Percentiles rank a stretch among this genome's conserved stretches.
Conservation (phyloP, 371 early-diverging fungal species). For the Haplosporangium sp. region DNA sequence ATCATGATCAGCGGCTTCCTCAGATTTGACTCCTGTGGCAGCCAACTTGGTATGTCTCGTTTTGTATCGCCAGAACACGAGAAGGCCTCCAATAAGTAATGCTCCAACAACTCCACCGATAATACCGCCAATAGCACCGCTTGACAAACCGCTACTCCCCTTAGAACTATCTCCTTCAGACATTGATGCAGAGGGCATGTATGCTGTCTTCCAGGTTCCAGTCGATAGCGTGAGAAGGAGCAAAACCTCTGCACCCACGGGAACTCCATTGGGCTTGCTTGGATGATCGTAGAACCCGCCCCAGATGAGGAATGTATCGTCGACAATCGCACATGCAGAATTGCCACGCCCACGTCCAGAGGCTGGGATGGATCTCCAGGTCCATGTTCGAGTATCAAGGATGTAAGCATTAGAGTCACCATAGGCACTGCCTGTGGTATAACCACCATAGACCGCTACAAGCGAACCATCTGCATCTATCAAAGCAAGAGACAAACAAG, state of each 20-base stretch:
- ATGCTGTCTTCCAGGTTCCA: conserved; percentile 17
- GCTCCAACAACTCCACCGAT: background rate
- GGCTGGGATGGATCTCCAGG: conserved; percentile 23
- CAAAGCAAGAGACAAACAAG: background rate
- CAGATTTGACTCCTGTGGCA: too few relatives aligned
- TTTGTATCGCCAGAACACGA: too few relatives aligned
- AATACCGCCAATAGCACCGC: conserved; percentile 34
- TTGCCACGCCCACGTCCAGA: conserved; percentile 26
- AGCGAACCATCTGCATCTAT: conserved; percentile 41
- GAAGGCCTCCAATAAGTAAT: too few relatives aligned
- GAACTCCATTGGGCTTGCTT: background rate
- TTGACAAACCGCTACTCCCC: conserved; percentile 8
- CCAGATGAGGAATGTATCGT: conserved; percentile 41
- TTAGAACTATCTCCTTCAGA: background rate
- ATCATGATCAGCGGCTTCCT: too few relatives aligned
- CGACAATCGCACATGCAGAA: conserved; percentile 32
- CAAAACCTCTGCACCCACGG: conserved; percentile 9
- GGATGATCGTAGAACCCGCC: conserved; percentile 32
- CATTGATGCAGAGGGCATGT: conserved; percentile 24
- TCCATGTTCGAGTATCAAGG: conserved; percentile 34
- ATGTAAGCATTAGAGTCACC: conserved; percentile 39
- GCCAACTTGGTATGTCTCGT: too few relatives aligned
- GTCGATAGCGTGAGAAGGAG: conserved; percentile 13
- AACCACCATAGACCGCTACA: conserved; percentile 38
- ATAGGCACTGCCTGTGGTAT: background rate